Evolutionary conservation across 2,329 filamentous ascomycete species (phyloP).

Genomic region (Stemphylium vesicarium): DNA sequence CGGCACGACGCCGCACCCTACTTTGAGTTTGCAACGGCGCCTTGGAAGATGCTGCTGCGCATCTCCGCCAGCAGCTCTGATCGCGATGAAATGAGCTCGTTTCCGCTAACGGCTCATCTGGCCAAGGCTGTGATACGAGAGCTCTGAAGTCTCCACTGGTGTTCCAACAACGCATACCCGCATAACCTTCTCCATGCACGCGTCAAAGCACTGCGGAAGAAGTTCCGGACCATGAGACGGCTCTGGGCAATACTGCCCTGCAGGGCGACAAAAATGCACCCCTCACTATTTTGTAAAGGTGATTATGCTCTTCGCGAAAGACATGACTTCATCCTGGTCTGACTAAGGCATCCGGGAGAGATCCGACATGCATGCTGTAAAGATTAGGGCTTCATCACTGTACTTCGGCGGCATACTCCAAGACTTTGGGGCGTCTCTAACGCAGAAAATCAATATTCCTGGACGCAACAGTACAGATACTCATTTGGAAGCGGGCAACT

Average conservation of each 20-base stretch:
- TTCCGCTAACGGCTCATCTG: neutral
- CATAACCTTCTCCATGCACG: neutral
- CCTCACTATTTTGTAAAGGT: neutral
- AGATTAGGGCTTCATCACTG: neutral
- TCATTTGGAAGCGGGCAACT: neutral
- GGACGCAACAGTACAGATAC: neutral
- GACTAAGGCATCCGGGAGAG: neutral
- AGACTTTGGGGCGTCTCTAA: neutral
- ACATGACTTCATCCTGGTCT: slow-evolving; percentile 1
- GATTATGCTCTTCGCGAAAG: neutral
- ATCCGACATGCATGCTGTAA: neutral
- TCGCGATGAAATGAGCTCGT: neutral
- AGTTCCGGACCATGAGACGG: neutral
- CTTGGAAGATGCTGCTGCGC: neutral
- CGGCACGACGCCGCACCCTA: neutral
- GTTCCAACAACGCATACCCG: neutral
- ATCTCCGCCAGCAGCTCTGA: neutral
- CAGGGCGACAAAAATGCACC: neutral
- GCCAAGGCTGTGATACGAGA: slow-evolving; percentile 1
- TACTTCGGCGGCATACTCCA: neutral
- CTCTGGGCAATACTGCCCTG: slow-evolving; percentile 4
- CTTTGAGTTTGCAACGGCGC: neutral
- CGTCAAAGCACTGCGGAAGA: neutral
- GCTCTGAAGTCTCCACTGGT: neutral
- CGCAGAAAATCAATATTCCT: neutral